phyloP scores from a whole-genome alignment of 495 filamentous ascomycete genomes.

The Xylaria bambusicola region DNA sequence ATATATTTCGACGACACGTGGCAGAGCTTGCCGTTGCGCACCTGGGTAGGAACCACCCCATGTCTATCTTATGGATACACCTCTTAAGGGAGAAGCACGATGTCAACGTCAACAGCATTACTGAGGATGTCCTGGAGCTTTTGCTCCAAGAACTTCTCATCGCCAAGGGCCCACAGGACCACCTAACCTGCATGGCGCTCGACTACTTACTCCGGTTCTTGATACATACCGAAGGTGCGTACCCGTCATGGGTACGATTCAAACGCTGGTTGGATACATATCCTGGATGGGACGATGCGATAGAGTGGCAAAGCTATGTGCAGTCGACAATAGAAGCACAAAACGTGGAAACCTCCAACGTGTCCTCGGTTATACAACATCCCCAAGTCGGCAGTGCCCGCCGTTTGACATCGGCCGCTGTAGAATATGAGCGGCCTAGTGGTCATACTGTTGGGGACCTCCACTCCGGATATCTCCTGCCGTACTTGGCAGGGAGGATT shows the following conservation, averaged over 20 bases:
- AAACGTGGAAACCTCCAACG: neutral
- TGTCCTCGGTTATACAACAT: too few species aligned
- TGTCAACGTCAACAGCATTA: neutral
- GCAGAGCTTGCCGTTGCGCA: constrained; percentile 17
- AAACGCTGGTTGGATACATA: constrained; percentile 6
- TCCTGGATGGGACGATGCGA: constrained; percentile 13
- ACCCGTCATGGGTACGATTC: constrained; percentile 12
- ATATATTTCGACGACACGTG: constrained; percentile 19
- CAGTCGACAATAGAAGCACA: constrained; percentile 6
- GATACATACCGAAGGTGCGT: constrained; percentile 17
- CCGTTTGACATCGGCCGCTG: neutral
- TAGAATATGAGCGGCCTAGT: constrained; percentile 10
- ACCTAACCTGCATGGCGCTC: constrained; percentile 15
- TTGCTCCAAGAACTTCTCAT: constrained; percentile 12
- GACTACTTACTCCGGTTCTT: constrained; percentile 15
- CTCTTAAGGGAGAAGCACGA: constrained; percentile 4
- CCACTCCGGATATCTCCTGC: constrained; percentile 10
- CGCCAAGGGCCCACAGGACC: constrained; percentile 11
- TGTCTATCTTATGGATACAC: constrained; percentile 19
- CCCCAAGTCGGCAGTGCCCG: neutral
- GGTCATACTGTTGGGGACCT: neutral
- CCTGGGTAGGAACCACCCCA: constrained; percentile 17
- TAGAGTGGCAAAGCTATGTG: constrained; percentile 5
- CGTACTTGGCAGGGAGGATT: constrained; percentile 18
- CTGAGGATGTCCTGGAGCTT: constrained; percentile 10